These are phyloP conservation scores for Adansonia digitata DNA, from an alignment of 345 rosid species.

Conservation along the genomic window DNA sequence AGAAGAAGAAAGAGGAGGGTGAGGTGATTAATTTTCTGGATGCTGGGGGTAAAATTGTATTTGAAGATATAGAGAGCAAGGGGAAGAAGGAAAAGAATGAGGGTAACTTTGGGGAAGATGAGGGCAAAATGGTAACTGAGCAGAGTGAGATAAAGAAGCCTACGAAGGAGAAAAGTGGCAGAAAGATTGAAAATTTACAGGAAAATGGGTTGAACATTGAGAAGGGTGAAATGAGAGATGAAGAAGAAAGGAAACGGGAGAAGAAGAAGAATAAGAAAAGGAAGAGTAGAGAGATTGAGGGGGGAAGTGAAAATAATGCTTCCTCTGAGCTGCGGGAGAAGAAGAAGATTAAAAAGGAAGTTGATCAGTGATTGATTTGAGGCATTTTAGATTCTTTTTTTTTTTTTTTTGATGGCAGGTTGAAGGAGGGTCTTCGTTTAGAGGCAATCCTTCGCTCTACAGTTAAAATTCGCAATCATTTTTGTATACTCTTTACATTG, in stretches of 20 bases:
- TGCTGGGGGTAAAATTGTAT: not conserved
- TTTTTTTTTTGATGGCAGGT: not conserved
- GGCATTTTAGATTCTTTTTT: not conserved
- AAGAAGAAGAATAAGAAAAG: slow-evolving; percentile 3
- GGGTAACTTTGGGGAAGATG: not conserved
- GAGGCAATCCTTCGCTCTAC: not conserved
- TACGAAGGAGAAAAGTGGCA: slow-evolving; percentile 5
- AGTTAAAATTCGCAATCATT: not conserved
- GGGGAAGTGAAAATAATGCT: slow-evolving; percentile 2
- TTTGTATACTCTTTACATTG: slow-evolving; percentile 1
- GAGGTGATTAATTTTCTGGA: not conserved
- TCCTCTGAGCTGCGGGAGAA: slow-evolving; percentile 5
- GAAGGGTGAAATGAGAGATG: not conserved
- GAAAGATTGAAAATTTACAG: not conserved
- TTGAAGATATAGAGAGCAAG: slow-evolving; percentile 2
- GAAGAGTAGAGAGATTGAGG: slow-evolving; percentile 4
- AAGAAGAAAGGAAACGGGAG: not conserved
- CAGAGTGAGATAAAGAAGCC: not conserved
- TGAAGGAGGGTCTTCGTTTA: not conserved
- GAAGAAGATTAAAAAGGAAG: slow-evolving; percentile 9
- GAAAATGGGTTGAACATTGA: slow-evolving; percentile 4
- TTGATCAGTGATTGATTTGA: not conserved
- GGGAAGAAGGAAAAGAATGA: slow-evolving; percentile 2
- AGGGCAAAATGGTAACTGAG: not conserved
- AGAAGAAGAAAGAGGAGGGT: slow-evolving; percentile 1